Percentiles rank a stretch among this genome's conserved stretches.
These are phyloP conservation scores for Saturnispora besseyi DNA, from an alignment of 805 yeast species.

Conservation along the genomic window DNA sequence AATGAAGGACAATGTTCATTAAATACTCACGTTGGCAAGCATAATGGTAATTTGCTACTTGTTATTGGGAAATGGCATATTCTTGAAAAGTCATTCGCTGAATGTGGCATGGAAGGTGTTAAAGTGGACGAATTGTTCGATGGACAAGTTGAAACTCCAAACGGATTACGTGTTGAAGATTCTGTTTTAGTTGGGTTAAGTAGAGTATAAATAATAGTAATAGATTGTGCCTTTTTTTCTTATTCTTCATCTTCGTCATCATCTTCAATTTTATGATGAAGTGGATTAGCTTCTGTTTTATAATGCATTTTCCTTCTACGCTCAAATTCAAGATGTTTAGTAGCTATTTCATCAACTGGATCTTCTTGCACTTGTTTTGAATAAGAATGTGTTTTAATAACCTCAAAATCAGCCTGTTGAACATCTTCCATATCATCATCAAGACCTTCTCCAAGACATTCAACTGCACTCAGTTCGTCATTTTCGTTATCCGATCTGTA, in stretches of 20 bases:
- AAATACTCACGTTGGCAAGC: not conserved
- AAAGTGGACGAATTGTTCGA: constrained; percentile 3
- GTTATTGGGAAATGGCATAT: constrained; percentile 4
- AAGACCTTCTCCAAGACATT: constrained; percentile 20
- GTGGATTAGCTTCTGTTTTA: constrained; percentile 6
- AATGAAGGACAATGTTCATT: not conserved
- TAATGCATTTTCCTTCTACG: constrained; percentile 7
- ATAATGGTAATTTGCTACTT: not conserved
- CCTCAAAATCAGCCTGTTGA: not conserved
- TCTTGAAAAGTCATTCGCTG: not conserved
- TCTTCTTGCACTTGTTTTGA: not conserved
- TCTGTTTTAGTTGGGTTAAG: constrained; percentile 4
- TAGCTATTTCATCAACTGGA: not conserved
- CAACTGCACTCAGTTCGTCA: constrained; percentile 38
- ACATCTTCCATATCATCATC: constrained; percentile 16
- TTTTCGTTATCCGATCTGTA: constrained; percentile 55
- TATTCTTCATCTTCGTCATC: constrained; percentile 25
- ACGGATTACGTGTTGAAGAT: constrained; percentile 5
- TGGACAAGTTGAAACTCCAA: constrained; percentile 2
- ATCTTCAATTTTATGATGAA: constrained; percentile 9
- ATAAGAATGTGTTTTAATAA: not conserved
- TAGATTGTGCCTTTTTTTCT: constrained; percentile 11
- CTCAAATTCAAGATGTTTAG: not conserved
- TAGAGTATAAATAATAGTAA: constrained; percentile 1
- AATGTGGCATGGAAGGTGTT: constrained; percentile 4